Conservation (phyloP, 2,329 filamentous ascomycete genomes). For the Aspergillus quadrilineatus region DNA sequence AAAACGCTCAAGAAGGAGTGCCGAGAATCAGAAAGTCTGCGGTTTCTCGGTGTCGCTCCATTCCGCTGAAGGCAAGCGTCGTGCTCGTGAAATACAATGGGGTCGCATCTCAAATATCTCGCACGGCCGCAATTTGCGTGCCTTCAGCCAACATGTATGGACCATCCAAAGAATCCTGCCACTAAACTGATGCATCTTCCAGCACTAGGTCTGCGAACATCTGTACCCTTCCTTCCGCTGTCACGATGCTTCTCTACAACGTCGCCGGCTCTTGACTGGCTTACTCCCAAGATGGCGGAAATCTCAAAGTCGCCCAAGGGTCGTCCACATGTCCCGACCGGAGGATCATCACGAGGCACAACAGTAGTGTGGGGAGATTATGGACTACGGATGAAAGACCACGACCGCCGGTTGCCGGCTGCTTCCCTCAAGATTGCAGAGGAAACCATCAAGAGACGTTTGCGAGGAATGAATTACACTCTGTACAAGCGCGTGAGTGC, state of each 20-base stretch:
- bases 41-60: conserved; percentile 13
- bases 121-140: conserved; percentile 36
- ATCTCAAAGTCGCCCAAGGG: conserved; percentile 88
- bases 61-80: background rate
- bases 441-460: conserved; percentile 83
- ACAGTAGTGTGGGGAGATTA: conserved; percentile 97
- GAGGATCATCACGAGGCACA: conserved; percentile 86
- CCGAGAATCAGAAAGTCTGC: conserved; percentile 24
- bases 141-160: conserved; percentile 37
- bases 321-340: conserved; percentile 80
- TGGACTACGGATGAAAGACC: conserved; percentile 87
- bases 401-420: conserved; percentile 86
- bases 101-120: conserved; percentile 37
- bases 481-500: conserved; percentile 88
- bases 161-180: background rate
- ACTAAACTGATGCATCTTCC: background rate
- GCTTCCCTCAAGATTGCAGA: conserved; percentile 85
- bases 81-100: conserved; percentile 29
- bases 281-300: conserved; percentile 75
- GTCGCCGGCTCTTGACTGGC: conserved; percentile 65
- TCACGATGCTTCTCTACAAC: conserved; percentile 73
- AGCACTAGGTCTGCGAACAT: conserved; percentile 28
- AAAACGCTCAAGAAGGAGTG: conserved; percentile 15
- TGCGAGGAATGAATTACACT: conserved; percentile 88
- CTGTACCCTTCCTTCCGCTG: conserved; percentile 38